A percentile compares a stretch with the other conserved stretches of the same genome.
These are phyloP conservation scores for Flaveria linearis DNA, from an alignment of 129 eudicot species.

Conservation along the genomic window DNA sequence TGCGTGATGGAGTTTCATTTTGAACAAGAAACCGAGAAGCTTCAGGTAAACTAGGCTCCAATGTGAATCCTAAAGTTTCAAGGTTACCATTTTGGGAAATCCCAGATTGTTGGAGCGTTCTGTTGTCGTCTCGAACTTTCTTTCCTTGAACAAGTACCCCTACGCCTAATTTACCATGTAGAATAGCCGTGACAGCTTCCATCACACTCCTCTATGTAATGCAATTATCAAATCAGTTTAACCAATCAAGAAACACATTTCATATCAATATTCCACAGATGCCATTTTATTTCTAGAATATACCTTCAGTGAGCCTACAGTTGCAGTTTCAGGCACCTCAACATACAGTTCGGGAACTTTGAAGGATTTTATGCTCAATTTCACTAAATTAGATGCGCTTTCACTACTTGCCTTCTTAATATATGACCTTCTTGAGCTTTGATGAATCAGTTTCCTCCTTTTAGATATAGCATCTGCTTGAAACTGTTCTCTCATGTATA, in stretches of 20 bases:
- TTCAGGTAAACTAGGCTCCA: slow-evolving; percentile 66
- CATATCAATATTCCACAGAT: not conserved
- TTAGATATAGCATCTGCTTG: slow-evolving; percentile 56
- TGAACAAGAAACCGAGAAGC: slow-evolving; percentile 43
- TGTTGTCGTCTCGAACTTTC: slow-evolving; percentile 82
- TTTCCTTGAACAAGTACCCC: slow-evolving; percentile 89
- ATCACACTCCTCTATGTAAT: slow-evolving; percentile 68
- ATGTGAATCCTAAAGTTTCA: slow-evolving; percentile 59
- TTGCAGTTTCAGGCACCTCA: slow-evolving; percentile 93
- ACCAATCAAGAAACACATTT: not conserved
- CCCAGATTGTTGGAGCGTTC: slow-evolving; percentile 83
- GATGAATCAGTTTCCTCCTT: slow-evolving; percentile 58
- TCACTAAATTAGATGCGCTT: slow-evolving; percentile 50
- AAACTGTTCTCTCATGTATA: slow-evolving; percentile 50
- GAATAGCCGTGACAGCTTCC: slow-evolving; percentile 86
- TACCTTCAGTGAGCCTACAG: slow-evolving; percentile 95
- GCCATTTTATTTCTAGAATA: not conserved
- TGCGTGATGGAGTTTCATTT: slow-evolving; percentile 44
- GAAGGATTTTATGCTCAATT: slow-evolving; percentile 86
- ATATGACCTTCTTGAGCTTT: slow-evolving; percentile 42
- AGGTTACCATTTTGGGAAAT: slow-evolving; percentile 58
- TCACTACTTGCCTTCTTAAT: slow-evolving; percentile 45
- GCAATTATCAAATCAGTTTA: not conserved
- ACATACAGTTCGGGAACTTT: slow-evolving; percentile 89
- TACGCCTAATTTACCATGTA: slow-evolving; percentile 73